Evolutionary conservation across 2,329 filamentous ascomycete species (phyloP), one percentile per base, ranked within the genome.

Genomic region (Capronia epimyces): DNA sequence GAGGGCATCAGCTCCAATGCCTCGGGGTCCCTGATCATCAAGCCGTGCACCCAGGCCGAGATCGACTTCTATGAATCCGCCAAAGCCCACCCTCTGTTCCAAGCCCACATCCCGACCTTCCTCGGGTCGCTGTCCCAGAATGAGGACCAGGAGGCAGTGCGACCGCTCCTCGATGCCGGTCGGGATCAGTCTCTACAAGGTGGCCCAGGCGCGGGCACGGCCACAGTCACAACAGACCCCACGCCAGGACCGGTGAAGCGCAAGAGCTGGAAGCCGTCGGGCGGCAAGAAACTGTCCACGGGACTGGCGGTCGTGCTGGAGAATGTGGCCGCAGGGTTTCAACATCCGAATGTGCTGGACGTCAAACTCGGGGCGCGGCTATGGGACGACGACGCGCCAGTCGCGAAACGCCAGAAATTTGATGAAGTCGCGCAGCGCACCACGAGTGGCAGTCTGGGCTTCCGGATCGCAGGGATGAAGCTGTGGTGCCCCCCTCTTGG

Each of bases 41-140:
- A 98, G 71, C 93, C 93, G 15, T 97, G 91, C 69, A 95, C 87
- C 0, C 72, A 82, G 56, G 77, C 83, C 57, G 93, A 98, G 71
- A 82, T 97, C 62, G 78, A 82, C 39, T 98, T 98, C 69, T 98
- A 98, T 75, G 81, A 95, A 66, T 80, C 82, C 32, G 83, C 83
- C 22, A 55, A 56, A 52, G 70, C 77, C 18, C 85, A 95, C 65
- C 80, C 82, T 24, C 81, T 84, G 1, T 88, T 97, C 63, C 79
- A 83, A 44, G 79, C 83, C 20, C 80, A 91, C 62, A 91, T 97
- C 76, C 91, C 93, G 40, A 77, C 81, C 3, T 97, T 83, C 70
- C 81, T 95, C 70, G 93, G 93, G 53, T 86, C 83, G 2, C 75
- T 98, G 20, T 72, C 75, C 22, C 80, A 95, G n/a, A 79, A 78